Conservation (phyloP, 495 filamentous ascomycete genomes). For the Hypoxylon perforatum region DNA sequence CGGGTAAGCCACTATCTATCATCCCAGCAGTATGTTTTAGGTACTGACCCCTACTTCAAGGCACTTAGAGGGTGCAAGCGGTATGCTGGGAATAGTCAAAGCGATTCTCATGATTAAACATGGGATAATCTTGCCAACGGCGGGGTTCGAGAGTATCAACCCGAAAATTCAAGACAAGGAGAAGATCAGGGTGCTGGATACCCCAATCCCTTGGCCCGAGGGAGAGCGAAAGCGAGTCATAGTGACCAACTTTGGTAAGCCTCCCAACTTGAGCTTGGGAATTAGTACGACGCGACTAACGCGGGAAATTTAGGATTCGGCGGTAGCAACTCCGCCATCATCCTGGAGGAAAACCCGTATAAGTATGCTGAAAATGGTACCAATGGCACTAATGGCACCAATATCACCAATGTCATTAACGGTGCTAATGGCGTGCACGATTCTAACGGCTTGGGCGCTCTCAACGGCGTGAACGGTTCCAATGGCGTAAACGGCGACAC, state of each 20-base stretch:
- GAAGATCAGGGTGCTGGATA: slow-evolving; percentile 51
- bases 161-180: slow-evolving; percentile 50
- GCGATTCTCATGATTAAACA: slow-evolving; percentile 63
- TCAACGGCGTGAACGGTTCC: too few relatives aligned
- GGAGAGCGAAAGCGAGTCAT: slow-evolving; percentile 45
- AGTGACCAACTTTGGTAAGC: slow-evolving; percentile 50
- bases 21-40: neutral
- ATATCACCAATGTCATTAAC: neutral
- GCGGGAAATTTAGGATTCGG: slow-evolving; percentile 46
- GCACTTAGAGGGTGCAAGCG: slow-evolving; percentile 64
- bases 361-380: neutral
- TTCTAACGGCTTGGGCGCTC: too few relatives aligned
- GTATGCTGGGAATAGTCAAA: slow-evolving; percentile 66
- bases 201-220: slow-evolving; percentile 44
- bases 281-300: neutral
- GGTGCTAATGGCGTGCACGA: neutral
- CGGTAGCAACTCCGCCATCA: slow-evolving; percentile 46
- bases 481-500: neutral
- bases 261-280: neutral
- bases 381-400: neutral
- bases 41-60: neutral
- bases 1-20: slow-evolving; percentile 39
- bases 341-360: slow-evolving; percentile 32
- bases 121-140: slow-evolving; percentile 56
- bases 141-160: slow-evolving; percentile 55